Percentiles rank a stretch among this genome's conserved stretches.
phyloP scores from a whole-genome alignment of 2,329 filamentous ascomycete genomes.

The Ophiostoma ips region DNA sequence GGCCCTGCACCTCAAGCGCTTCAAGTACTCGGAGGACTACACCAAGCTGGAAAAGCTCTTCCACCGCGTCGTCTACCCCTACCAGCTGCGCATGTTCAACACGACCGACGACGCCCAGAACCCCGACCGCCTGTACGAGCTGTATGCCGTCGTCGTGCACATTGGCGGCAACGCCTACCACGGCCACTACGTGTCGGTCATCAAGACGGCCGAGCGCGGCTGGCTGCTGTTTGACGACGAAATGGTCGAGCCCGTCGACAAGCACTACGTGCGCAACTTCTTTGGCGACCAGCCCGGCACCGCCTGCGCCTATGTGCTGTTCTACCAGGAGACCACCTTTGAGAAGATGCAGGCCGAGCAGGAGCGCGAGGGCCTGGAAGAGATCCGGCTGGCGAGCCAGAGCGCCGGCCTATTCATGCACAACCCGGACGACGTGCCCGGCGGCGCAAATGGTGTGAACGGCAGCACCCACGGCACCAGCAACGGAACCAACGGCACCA shows the following conservation, averaged over 20 bases:
- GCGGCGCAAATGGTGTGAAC: conserved; percentile 15
- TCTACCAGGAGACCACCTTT: conserved; percentile 82
- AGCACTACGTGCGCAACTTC: conserved; percentile 90
- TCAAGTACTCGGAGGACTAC: conserved; percentile 96
- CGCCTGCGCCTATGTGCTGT: conserved; percentile 91
- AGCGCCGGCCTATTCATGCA: conserved; percentile 16
- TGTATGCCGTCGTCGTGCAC: conserved; percentile 94
- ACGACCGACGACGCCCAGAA: conserved; percentile 92
- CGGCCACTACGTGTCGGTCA: conserved; percentile 92
- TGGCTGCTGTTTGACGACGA: conserved; percentile 98
- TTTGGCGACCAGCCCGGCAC: conserved; percentile 86
- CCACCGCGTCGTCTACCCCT: conserved; percentile 92
- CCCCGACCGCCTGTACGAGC: conserved; percentile 83
- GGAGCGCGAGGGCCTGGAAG: conserved; percentile 61
- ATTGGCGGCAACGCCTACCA: conserved; percentile 96
- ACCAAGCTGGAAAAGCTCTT: conserved; percentile 91
- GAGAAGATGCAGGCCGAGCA: conserved; percentile 62
- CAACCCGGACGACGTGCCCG: conserved; percentile 26
- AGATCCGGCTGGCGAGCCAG: conserved; percentile 41
- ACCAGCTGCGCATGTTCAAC: conserved; percentile 91
- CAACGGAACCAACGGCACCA: conserved; percentile 14
- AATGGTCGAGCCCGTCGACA: conserved; percentile 95
- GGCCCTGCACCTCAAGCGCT: conserved; percentile 86
- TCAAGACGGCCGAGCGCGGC: conserved; percentile 91
- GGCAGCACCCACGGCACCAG: conserved; percentile 18